Evolutionary conservation across 2,329 filamentous ascomycete genomes (phyloP).

Genomic region (Pestalotiopsis sp.): DNA sequence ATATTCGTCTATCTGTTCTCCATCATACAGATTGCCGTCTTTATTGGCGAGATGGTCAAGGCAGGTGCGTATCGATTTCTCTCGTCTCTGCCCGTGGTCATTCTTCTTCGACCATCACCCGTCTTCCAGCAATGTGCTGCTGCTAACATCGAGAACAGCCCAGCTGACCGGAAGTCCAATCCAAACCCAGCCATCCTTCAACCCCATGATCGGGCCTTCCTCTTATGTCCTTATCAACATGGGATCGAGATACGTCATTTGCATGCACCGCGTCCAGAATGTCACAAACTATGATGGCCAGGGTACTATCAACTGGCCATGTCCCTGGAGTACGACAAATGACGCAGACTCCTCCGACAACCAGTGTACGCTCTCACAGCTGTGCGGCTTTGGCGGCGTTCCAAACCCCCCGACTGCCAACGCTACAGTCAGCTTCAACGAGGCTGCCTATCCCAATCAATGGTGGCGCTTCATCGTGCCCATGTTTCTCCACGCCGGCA

Average conservation of each 20-base stretch:
- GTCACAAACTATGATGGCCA: conserved; percentile 54
- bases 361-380: conserved; percentile 73
- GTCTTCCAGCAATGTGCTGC: background rate
- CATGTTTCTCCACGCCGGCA: conserved; percentile 91
- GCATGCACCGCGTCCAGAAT: conserved; percentile 82
- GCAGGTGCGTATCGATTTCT: conserved; percentile 58
- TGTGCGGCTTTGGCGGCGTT: conserved; percentile 83
- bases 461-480: conserved; percentile 97
- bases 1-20: conserved; percentile 85
- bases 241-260: conserved; percentile 89
- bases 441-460: conserved; percentile 75
- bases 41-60: conserved; percentile 84
- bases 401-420: conserved; percentile 58
- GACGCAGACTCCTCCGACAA: conserved; percentile 49
- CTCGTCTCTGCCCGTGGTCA: conserved; percentile 34
- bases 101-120: background rate
- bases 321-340: conserved; percentile 74
- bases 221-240: conserved; percentile 92
- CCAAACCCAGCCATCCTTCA: conserved; percentile 82
- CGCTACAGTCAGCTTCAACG: conserved; percentile 39
- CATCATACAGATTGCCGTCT: conserved; percentile 77
- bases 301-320: conserved; percentile 65
- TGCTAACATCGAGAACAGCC: conserved; percentile 35
- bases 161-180: conserved; percentile 78
- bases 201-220: conserved; percentile 96